A percentile compares a stretch with the other conserved stretches of the same genome.
Evolutionary conservation across 768 basidiomycete genomes (phyloP).

Genomic region (Paxillus involutus): DNA sequence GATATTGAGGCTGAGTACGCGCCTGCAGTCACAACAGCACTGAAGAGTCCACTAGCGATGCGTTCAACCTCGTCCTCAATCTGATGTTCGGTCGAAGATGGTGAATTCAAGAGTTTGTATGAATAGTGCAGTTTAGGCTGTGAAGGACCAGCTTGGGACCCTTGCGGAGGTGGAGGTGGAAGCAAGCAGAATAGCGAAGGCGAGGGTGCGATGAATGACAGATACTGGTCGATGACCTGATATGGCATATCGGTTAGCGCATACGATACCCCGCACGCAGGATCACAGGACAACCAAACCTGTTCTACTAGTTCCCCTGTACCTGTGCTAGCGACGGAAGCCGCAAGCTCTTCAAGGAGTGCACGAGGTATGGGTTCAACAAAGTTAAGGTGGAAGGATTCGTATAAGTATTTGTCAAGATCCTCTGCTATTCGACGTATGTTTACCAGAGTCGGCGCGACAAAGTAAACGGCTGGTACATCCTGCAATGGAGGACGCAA

Average conservation of each 20-base stretch:
- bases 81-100: constrained; percentile 83
- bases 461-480: constrained; percentile 98
- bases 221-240: constrained; percentile 93
- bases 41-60: constrained; percentile 87
- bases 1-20: constrained; percentile 18
- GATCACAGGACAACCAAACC: constrained; percentile 37
- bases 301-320: constrained; percentile 81
- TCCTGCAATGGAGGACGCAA: constrained; percentile 86
- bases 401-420: constrained; percentile 85
- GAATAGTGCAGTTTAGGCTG: constrained; percentile 50
- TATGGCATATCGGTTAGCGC: background rate
- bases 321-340: constrained; percentile 80
- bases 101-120: constrained; percentile 89
- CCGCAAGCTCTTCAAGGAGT: constrained; percentile 91
- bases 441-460: constrained; percentile 85
- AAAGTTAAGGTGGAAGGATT: constrained; percentile 93
- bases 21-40: constrained; percentile 88
- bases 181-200: constrained; percentile 90
- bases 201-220: constrained; percentile 94
- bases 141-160: constrained; percentile 34
- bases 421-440: constrained; percentile 92
- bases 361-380: constrained; percentile 88
- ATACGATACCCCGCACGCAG: background rate
- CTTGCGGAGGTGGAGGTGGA: constrained; percentile 48
- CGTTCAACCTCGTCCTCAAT: constrained; percentile 95